phyloP scores from a whole-genome alignment of 2,329 filamentous ascomycete genomes.

The Colletotrichum sp. region DNA sequence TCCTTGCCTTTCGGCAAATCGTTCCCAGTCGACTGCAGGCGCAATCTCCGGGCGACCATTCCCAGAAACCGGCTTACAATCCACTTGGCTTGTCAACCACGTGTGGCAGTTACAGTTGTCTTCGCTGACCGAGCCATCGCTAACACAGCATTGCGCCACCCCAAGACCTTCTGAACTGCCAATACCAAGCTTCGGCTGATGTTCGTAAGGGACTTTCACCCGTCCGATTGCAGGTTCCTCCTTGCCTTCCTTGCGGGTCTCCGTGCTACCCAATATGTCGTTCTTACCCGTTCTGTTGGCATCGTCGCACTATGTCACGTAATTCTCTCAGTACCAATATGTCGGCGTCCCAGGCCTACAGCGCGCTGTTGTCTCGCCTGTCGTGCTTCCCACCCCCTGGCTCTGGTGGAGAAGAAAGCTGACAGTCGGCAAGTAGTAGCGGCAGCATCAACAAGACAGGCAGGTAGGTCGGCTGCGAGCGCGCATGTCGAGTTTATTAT shows the following conservation, averaged over 20 bases:
- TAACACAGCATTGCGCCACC: conserved; percentile 4
- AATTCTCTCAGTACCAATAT: background rate
- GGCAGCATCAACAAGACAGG: background rate
- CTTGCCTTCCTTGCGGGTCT: background rate
- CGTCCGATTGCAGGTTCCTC: background rate
- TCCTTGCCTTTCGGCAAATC: background rate
- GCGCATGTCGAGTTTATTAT: background rate
- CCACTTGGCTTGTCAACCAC: background rate
- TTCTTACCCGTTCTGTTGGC: background rate
- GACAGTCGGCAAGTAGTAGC: background rate
- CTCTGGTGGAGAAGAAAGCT: background rate
- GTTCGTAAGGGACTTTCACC: background rate
- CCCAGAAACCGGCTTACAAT: background rate
- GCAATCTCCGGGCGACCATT: conserved; percentile 3
- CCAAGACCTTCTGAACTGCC: background rate
- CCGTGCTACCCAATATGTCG: background rate
- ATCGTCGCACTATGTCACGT: background rate
- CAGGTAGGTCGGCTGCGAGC: background rate
- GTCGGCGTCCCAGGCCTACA: background rate
- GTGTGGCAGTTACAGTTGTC: background rate
- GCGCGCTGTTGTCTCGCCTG: background rate
- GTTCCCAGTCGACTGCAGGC: background rate
- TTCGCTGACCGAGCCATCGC: conserved; percentile 6
- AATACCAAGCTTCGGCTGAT: background rate
- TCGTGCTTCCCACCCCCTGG: background rate